phyloP scores from a whole-genome alignment of 2,329 filamentous ascomycete species.

The Alternaria novae-zelandiae region DNA sequence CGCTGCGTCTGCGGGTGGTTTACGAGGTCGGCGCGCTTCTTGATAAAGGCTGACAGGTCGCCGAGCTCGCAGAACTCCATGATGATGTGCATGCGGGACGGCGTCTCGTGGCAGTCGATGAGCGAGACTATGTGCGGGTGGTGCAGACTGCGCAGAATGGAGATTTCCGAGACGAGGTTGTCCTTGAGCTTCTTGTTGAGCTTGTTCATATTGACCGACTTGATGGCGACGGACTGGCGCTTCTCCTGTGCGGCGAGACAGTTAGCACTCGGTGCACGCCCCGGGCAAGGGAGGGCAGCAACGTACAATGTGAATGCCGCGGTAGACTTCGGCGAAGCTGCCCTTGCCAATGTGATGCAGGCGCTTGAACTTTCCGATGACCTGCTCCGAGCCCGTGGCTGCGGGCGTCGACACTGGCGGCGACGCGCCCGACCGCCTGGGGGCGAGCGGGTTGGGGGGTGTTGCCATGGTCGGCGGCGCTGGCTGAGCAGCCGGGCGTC shows the following conservation, averaged over 20 bases:
- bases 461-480: constrained; percentile 46
- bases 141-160: constrained; percentile 90
- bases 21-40: constrained; percentile 82
- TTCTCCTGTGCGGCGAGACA: constrained; percentile 64
- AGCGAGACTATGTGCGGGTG: constrained; percentile 97
- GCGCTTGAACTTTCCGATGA: constrained; percentile 79
- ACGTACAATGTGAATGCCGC: constrained; percentile 79
- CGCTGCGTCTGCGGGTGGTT: constrained; percentile 83
- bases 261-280: neutral
- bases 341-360: constrained; percentile 93
- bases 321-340: constrained; percentile 95
- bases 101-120: constrained; percentile 89
- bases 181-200: constrained; percentile 96
- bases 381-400: constrained; percentile 29
- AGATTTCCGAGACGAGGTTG: constrained; percentile 93
- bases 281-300: neutral
- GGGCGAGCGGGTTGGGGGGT: constrained; percentile 36
- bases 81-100: constrained; percentile 89
- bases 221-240: constrained; percentile 88
- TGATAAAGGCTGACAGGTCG: constrained; percentile 94
- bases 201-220: constrained; percentile 89
- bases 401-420: constrained; percentile 40
- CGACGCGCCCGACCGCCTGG: constrained; percentile 47
- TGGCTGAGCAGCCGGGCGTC: constrained; percentile 35
- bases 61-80: constrained; percentile 99